Conservation (phyloP, 768 basidiomycete species). For the Dioszegia aurantiaca region DNA sequence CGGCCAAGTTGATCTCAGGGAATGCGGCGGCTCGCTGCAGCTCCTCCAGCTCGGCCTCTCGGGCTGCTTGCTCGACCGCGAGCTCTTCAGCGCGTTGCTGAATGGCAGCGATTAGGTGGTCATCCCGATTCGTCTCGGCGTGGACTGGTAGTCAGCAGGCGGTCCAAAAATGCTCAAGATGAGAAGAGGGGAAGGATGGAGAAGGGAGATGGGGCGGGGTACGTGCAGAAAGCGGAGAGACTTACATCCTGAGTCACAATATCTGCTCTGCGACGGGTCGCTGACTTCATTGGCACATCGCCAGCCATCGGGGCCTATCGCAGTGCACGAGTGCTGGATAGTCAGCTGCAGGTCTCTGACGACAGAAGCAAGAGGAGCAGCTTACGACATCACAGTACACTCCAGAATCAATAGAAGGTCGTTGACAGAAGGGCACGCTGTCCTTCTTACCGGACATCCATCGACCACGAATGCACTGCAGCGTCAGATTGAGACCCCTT, state of each 20-base stretch:
- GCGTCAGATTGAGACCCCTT: no score
- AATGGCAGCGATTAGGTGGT: not conserved
- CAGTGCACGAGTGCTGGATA: not conserved
- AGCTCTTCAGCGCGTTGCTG: not conserved
- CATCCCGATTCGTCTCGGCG: not conserved
- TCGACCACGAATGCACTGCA: no score
- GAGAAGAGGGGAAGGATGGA: no score
- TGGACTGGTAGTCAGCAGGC: constrained; percentile 1
- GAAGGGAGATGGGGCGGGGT: not conserved
- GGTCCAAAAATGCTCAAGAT: not conserved
- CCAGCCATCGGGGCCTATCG: not conserved
- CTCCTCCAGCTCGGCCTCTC: no score
- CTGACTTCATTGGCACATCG: not conserved
- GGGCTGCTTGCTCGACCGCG: not conserved
- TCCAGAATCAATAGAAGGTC: not conserved
- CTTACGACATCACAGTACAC: constrained; percentile 7
- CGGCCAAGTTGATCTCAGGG: not conserved
- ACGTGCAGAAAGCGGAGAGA: not conserved
- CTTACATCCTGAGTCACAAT: constrained; percentile 4
- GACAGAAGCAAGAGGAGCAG: not conserved
- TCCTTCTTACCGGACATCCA: not conserved
- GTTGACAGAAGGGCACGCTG: not conserved
- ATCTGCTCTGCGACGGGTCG: not conserved
- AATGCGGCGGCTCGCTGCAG: not conserved
- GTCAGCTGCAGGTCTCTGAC: not conserved